Evolutionary conservation across 176 grass and related monocot genomes (phyloP), one percentile per base, ranked within the genome.

Genomic region (Lolium rigidum): DNA sequence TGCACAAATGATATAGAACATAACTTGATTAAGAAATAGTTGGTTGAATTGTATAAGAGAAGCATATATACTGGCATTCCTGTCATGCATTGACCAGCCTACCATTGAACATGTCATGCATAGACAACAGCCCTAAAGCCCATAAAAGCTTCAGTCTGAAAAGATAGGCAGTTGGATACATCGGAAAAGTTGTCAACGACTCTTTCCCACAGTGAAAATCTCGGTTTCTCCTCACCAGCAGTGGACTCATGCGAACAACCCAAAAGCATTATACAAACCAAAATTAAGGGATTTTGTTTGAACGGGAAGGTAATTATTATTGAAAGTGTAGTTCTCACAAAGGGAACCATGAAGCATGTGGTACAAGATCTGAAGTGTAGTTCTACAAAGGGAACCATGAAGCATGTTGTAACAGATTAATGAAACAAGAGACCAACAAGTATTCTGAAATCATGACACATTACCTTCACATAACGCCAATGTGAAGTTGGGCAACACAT

Each of bases 191-290:
- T 64, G 93, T 95, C 78, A 95, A 63, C 69, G 96, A 91, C 86
- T 98, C 96, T 10, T 71, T 98, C 96, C 96, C 96, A 98, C 6
- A 95, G 88, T 59, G 96, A 98, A 70, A 95, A 93, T 78, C 91
- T 94, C 16, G 93, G 93, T 51, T 95, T 93, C 74, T 92, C 94
- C 79, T 98, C 91, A 80, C 93, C 93, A 79, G 96, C 91, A n/a
- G 93, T 95, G 60, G 96, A 95, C 76, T 98, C 96, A 76, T 98
- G 93, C 96, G 93, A 98, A 90, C 96, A 93, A 89, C 95, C 96
- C 96, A 95, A 91, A n/a, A 75, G 69, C 15, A 80, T 26, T 28
- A 28, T 51, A 69, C 13, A 84, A 75, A 70, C 65, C 26, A 70
- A 77, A 69, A 70, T 43, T 78, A 9, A 25, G 31, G 49, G 7